Conservation (phyloP, 2,329 filamentous ascomycete species). For the Fusarium subtropicale region DNA sequence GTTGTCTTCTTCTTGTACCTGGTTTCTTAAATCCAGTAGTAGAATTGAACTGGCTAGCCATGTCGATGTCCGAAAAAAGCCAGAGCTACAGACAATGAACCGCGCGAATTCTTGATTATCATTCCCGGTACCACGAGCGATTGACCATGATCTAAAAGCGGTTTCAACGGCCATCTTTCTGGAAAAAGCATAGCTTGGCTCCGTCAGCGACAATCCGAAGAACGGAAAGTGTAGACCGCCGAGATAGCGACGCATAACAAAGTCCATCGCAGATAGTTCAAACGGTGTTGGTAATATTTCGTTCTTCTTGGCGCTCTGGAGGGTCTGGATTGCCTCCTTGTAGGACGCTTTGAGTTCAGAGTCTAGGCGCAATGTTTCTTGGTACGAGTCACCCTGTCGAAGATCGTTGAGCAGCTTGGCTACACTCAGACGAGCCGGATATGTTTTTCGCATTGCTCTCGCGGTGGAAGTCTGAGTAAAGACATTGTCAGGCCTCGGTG, state of each 20-base stretch:
- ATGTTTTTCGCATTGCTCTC: slow-evolving; percentile 56
- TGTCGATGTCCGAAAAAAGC: slow-evolving; percentile 55
- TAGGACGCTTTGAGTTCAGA: slow-evolving; percentile 57
- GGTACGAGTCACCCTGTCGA: slow-evolving; percentile 53
- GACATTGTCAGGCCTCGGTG: slow-evolving; percentile 49
- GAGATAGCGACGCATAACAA: slow-evolving; percentile 66
- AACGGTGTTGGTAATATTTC: slow-evolving; percentile 51
- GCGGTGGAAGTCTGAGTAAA: slow-evolving; percentile 58
- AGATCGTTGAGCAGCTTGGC: slow-evolving; percentile 59
- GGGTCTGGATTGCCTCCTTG: slow-evolving; percentile 52
- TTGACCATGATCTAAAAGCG: slow-evolving; percentile 60
- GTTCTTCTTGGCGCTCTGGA: slow-evolving; percentile 45
- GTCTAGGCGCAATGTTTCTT: slow-evolving; percentile 59
- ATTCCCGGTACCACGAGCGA: slow-evolving; percentile 45
- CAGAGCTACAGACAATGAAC: slow-evolving; percentile 54
- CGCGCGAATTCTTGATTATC: slow-evolving; percentile 52
- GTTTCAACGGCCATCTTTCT: slow-evolving; percentile 61
- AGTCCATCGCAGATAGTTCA: slow-evolving; percentile 60
- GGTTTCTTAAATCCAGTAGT: slow-evolving; percentile 55
- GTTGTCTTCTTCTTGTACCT: slow-evolving; percentile 56
- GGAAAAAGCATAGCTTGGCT: slow-evolving; percentile 63
- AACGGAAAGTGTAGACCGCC: slow-evolving; percentile 67
- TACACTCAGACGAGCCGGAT: slow-evolving; percentile 58
- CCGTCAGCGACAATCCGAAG: slow-evolving; percentile 54
- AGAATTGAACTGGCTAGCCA: slow-evolving; percentile 54